Conservation (phyloP, 140 eudicot genomes). For the Cichorium intybus region DNA sequence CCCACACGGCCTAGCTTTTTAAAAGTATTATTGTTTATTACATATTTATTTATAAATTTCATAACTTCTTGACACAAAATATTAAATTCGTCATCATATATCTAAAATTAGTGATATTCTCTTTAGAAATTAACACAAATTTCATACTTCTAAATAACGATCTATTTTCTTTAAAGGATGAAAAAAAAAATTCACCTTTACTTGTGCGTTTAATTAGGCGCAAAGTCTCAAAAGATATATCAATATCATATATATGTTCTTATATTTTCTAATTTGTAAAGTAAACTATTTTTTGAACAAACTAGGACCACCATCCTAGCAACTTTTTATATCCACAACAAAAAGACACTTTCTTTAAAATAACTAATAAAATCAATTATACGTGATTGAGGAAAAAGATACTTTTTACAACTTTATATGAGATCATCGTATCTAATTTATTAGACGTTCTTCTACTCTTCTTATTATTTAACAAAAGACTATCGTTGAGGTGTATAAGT, state of each 20-base stretch:
- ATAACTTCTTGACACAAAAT: too few species aligned
- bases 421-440: background rate
- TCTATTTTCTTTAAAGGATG: background rate
- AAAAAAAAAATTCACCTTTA: background rate
- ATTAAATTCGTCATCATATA: too few species aligned
- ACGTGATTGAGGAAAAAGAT: background rate
- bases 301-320: background rate
- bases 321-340: background rate
- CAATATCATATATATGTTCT: too few species aligned
- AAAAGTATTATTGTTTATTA: background rate
- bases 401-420: background rate
- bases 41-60: background rate
- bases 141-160: background rate
- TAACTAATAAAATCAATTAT: background rate
- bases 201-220: background rate
- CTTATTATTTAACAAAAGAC: too few species aligned
- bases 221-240: background rate
- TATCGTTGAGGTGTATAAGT: too few species aligned
- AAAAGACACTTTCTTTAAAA: background rate
- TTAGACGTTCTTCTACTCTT: too few species aligned
- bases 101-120: background rate
- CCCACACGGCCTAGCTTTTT: constrained; percentile 22
- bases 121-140: background rate
- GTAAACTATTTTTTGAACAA: background rate
- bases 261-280: background rate